These are phyloP conservation scores for Macrotyloma uniflorum DNA, from an alignment of 306 rosid species.

Conservation along the genomic window DNA sequence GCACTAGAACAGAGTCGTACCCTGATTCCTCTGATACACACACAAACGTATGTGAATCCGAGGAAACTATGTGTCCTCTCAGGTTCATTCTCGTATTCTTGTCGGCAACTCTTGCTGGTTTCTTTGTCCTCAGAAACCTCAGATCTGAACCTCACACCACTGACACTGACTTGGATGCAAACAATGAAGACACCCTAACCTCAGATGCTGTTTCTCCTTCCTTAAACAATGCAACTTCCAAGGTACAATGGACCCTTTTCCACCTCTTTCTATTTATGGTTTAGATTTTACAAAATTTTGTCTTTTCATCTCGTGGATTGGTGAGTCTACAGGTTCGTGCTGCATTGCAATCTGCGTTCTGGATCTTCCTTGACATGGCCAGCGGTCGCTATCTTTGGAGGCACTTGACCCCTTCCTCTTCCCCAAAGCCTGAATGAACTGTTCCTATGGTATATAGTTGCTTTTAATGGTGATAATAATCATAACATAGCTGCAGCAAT, in stretches of 20 bases:
- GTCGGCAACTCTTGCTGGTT: slow-evolving; percentile 93
- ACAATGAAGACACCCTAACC: neutral
- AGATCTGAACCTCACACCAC: slow-evolving; percentile 47
- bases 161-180: neutral
- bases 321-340: slow-evolving; percentile 46
- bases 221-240: slow-evolving; percentile 1
- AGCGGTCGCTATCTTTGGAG: slow-evolving; percentile 91
- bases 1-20: neutral
- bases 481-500: neutral
- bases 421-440: neutral
- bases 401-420: slow-evolving; percentile 51
- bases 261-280: neutral
- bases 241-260: neutral
- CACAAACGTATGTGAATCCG: neutral
- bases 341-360: slow-evolving; percentile 72
- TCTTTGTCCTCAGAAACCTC: slow-evolving; percentile 80
- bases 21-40: neutral
- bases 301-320: neutral
- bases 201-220: slow-evolving; percentile 36
- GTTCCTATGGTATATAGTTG: neutral
- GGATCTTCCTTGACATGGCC: slow-evolving; percentile 88
- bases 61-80: slow-evolving; percentile 77
- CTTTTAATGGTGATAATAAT: neutral
- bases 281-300: neutral
- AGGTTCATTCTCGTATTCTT: slow-evolving; percentile 78